Conservation (phyloP, 2,329 filamentous ascomycete genomes). For the Xylariaceae sp. region DNA sequence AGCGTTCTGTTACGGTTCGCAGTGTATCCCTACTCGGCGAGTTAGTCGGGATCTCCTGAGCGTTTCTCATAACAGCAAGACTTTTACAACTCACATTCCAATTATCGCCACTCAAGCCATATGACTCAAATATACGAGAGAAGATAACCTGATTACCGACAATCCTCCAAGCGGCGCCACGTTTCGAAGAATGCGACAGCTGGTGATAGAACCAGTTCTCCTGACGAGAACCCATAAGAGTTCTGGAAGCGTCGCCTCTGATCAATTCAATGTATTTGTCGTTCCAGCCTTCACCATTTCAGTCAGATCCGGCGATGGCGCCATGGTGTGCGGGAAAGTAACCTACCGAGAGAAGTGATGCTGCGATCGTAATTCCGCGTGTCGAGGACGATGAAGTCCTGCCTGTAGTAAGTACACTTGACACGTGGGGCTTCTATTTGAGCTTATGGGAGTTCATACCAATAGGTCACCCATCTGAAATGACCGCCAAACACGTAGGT, state of each 20-base stretch:
- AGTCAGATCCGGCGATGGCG: slow-evolving; percentile 1
- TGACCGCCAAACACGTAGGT: slow-evolving; percentile 61
- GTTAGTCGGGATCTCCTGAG: neutral
- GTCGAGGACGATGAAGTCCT: slow-evolving; percentile 62
- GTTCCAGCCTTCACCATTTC: slow-evolving; percentile 49
- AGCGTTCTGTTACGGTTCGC: slow-evolving; percentile 68
- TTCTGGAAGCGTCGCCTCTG: slow-evolving; percentile 59
- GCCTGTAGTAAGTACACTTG: slow-evolving; percentile 37
- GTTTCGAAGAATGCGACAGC: slow-evolving; percentile 51
- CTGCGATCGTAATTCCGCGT: slow-evolving; percentile 64
- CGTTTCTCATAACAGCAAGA: neutral
- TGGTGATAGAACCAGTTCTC: slow-evolving; percentile 69
- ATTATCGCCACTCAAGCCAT: slow-evolving; percentile 31
- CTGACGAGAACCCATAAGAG: slow-evolving; percentile 66
- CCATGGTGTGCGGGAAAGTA: neutral
- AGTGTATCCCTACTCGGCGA: slow-evolving; percentile 52
- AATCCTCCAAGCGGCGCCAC: slow-evolving; percentile 65
- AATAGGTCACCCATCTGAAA: slow-evolving; percentile 62
- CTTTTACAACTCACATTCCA: slow-evolving; percentile 33
- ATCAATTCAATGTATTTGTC: slow-evolving; percentile 57
- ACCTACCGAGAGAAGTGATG: slow-evolving; percentile 45
- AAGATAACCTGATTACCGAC: slow-evolving; percentile 69
- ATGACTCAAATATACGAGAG: slow-evolving; percentile 43
- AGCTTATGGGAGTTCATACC: slow-evolving; percentile 5
- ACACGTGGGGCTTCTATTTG: neutral